Evolutionary conservation across 495 filamentous ascomycete genomes (phyloP).

Genomic region (Penicillium alfredii): DNA sequence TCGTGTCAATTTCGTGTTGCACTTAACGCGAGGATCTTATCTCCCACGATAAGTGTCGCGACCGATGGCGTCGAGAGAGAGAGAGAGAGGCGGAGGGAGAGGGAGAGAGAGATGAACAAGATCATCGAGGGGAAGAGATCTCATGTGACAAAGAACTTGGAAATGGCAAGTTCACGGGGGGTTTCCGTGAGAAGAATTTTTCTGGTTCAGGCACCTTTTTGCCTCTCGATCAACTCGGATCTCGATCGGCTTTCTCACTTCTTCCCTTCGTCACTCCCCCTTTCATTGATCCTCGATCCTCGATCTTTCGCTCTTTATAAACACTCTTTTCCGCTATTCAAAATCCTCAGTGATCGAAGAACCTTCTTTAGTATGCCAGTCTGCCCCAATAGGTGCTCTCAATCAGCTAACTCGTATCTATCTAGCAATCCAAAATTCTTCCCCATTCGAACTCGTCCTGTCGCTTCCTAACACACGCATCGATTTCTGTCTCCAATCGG

Average conservation of each 20-base stretch:
- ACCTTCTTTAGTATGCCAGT: too few relatives aligned
- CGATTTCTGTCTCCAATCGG: too few relatives aligned
- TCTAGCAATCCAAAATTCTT: too few relatives aligned
- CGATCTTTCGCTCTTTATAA: too few relatives aligned
- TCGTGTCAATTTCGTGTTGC: slow-evolving; percentile 45
- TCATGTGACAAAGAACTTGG: not conserved
- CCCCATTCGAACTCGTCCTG: too few relatives aligned
- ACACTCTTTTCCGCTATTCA: too few relatives aligned
- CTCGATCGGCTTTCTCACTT: slow-evolving; percentile 2
- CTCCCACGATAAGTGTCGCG: slow-evolving; percentile 1
- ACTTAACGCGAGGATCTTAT: slow-evolving; percentile 39
- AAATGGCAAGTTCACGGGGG: slow-evolving; percentile 1
- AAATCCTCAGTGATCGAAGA: too few relatives aligned
- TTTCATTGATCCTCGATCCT: not conserved
- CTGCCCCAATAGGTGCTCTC: too few relatives aligned
- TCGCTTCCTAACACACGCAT: too few relatives aligned
- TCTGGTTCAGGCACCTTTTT: slow-evolving; percentile 24
- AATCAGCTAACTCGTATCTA: too few relatives aligned
- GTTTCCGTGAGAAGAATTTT: slow-evolving; percentile 17
- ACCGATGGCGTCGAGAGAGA: not conserved
- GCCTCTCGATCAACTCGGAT: slow-evolving; percentile 2
- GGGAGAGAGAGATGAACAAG: not conserved
- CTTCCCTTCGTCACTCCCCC: not conserved
- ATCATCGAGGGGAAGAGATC: not conserved
- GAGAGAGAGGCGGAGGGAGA: not conserved